Conservation (phyloP, 768 basidiomycete species). For the Suillus decipiens region DNA sequence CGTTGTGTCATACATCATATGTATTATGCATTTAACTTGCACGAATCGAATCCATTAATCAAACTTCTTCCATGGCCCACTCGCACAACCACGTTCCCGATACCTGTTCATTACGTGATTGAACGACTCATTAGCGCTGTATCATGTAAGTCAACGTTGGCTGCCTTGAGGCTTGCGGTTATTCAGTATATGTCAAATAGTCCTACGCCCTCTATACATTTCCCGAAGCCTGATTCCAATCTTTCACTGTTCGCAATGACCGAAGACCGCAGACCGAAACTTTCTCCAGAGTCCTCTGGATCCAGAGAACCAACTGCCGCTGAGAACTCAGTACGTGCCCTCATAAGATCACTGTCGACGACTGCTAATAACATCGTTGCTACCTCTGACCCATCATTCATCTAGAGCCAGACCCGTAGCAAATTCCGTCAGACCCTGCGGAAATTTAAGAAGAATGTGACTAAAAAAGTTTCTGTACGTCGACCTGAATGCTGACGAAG, state of each 20-base stretch:
- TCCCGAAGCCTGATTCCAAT: background rate
- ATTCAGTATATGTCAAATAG: background rate
- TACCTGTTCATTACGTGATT: background rate
- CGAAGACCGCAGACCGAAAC: background rate
- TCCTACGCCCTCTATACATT: background rate
- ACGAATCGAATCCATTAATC: background rate
- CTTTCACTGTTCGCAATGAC: background rate
- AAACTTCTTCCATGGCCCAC: background rate
- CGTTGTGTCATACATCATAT: no score
- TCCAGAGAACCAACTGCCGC: background rate
- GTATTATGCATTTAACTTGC: no score
- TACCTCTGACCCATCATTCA: background rate
- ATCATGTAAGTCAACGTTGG: background rate
- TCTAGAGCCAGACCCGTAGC: background rate
- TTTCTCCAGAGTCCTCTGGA: background rate
- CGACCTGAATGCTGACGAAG: background rate
- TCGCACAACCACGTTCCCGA: background rate
- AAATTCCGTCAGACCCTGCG: background rate
- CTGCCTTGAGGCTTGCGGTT: background rate
- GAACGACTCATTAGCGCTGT: background rate
- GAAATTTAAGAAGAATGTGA: background rate
- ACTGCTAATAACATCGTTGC: background rate
- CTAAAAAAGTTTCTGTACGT: background rate
- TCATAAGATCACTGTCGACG: background rate
- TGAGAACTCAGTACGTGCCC: background rate